Evolutionary conservation across 2,329 filamentous ascomycete species (phyloP), one percentile per base, ranked within the genome.

Genomic region (Sphaerulina musiva): DNA sequence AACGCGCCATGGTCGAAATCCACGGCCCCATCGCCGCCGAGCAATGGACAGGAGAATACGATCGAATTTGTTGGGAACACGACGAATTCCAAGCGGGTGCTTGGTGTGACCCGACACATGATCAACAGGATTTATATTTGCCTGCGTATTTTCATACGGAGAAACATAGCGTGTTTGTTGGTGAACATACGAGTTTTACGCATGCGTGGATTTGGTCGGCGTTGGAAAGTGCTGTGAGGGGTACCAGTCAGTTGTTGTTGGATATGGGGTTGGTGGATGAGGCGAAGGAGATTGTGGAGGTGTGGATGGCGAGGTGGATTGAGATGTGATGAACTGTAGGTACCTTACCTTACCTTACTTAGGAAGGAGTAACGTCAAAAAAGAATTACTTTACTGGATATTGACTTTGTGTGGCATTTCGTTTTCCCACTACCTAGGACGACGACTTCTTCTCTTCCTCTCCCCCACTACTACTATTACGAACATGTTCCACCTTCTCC

Each of bases 61-160:
- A 83, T 53, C 75, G 85, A 1, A 77, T 80, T 47, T 87, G 84
- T 73, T 88, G 84, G 85, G 73, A 78, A 48, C 67, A 77, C 6
- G 82, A 87, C 58, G 77, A 80, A 55, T 77, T 80, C 55, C 76
- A 84, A 66, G 78, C 77, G 1, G 84, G 80, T 4, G 78, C 79
- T 6, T 89, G 84, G 84, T 79, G 79, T 1, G 55, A 49, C 7
- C 63, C 85, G 0, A 69, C 74, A 0, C 73, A 82, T 0, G 84
- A 83, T 0, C 83, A 87, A 70, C 84, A 89, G 64, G 77, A 85
- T 60, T 64, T 87, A 23, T 89, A 85, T 61, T 72, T 89, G 7
- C 85, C 86, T 0, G 81, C 84, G n/a, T 89, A 86, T 64, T 87
- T 85, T 64, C 79, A 83, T 65, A 87, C 84, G 0, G 81, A 88